Evolutionary conservation across 305 asterid species (phyloP).

Genomic region (Monarda citriodora): DNA sequence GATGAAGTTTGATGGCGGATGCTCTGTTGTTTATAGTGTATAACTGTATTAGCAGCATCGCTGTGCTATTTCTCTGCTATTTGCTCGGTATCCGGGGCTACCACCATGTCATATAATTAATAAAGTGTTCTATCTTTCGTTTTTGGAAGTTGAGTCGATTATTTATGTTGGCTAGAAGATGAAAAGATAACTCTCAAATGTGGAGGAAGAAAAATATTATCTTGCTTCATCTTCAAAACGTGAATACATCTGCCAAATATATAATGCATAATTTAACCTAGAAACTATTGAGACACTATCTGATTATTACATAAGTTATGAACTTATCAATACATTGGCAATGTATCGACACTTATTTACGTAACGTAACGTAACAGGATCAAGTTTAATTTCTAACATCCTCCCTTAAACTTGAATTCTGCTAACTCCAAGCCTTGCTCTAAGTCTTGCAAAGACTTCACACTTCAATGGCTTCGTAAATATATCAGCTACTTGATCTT

Average conservation of each 20-base stretch:
- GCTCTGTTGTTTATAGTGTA: neutral
- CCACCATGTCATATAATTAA: constrained; percentile 4
- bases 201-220: no score
- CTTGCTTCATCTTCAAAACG: no score
- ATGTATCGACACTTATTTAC: no score
- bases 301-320: no score
- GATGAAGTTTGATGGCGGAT: neutral
- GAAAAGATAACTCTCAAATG: no score
- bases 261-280: no score
- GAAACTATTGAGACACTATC: no score
- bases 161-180: no score
- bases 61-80: neutral
- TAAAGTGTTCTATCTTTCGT: neutral
- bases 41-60: constrained; percentile 1
- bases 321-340: no score
- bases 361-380: no score
- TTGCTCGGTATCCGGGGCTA: neutral
- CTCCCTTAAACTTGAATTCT: neutral
- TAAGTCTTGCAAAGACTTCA: neutral
- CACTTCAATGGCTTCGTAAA: neutral
- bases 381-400: neutral
- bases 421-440: neutral
- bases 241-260: no score
- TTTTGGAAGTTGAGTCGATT: no score
- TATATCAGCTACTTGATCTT: neutral